A percentile compares a stretch with the other conserved stretches of the same genome.
Conservation (phyloP, 768 basidiomycete species). For the Macrolepiota albuminosa region DNA sequence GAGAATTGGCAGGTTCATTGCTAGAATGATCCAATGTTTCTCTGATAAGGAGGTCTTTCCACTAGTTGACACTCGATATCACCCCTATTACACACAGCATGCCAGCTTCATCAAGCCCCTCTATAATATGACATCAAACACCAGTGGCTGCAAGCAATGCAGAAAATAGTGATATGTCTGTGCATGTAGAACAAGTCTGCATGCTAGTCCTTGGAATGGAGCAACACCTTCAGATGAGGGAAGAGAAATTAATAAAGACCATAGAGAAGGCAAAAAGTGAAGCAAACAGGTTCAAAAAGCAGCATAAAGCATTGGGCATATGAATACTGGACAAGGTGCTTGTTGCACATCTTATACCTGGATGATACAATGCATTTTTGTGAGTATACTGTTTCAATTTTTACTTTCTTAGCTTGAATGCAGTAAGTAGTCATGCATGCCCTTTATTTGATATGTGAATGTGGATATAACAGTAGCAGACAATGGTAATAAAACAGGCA, state of each 20-base stretch:
- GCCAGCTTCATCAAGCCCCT: conserved; percentile 28
- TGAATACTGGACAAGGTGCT: background rate
- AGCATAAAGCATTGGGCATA: conserved; percentile 4
- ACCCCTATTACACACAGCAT: conserved; percentile 15
- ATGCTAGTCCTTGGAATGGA: conserved; percentile 20
- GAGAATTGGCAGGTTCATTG: conserved; percentile 75
- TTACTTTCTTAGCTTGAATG: background rate
- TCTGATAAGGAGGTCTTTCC: background rate
- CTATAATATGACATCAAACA: conserved; percentile 25
- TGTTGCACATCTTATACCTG: background rate
- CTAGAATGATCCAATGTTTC: conserved; percentile 3
- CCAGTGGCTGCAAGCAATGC: conserved; percentile 6
- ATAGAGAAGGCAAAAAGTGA: conserved; percentile 17
- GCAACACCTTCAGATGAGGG: conserved; percentile 18
- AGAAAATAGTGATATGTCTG: conserved; percentile 3
- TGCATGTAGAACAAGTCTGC: conserved; percentile 16
- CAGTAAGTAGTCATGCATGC: background rate
- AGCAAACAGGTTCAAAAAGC: conserved; percentile 13
- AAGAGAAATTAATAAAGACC: conserved; percentile 15
- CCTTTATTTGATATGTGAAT: no score
- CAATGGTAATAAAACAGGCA: no score
- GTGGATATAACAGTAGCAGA: no score
- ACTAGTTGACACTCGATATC: conserved; percentile 30
- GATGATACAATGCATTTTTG: background rate
- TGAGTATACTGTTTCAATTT: background rate